phyloP scores from a whole-genome alignment of 805 yeast species.

The Cyberlindnera meyerae region DNA sequence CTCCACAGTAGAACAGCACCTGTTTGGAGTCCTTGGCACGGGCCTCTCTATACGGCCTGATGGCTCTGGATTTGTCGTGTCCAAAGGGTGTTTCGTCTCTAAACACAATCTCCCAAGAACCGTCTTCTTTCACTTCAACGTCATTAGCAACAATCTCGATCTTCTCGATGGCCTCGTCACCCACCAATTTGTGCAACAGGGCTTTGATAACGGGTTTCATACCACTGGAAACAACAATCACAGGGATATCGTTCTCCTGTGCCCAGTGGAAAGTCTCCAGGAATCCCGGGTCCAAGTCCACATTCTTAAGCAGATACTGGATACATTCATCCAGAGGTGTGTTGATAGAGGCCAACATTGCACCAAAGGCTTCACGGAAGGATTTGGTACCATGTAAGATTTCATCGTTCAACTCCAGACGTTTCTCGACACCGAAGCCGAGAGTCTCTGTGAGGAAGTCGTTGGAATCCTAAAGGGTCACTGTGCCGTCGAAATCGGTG shows the following conservation, averaged over 20 bases:
- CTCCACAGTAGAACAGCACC: constrained; percentile 87
- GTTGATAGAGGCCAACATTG: constrained; percentile 76
- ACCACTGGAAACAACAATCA: constrained; percentile 86
- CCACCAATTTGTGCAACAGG: constrained; percentile 67
- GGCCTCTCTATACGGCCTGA: constrained; percentile 39
- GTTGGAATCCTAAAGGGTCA: constrained; percentile 91
- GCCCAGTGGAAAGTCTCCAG: constrained; percentile 79
- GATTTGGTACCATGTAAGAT: constrained; percentile 63
- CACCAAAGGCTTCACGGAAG: constrained; percentile 78
- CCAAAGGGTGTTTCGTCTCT: constrained; percentile 87
- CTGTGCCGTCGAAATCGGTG: constrained; percentile 98
- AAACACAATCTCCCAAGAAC: constrained; percentile 79
- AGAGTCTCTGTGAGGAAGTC: constrained; percentile 84
- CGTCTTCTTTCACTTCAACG: constrained; percentile 50
- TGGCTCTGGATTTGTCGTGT: constrained; percentile 88
- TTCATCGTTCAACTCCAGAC: constrained; percentile 64
- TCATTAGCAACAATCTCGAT: constrained; percentile 82
- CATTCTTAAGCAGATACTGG: constrained; percentile 56
- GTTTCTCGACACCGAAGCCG: constrained; percentile 74
- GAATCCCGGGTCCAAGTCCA: constrained; percentile 88
- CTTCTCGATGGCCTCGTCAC: constrained; percentile 63
- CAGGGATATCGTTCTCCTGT: constrained; percentile 62
- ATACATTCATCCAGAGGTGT: constrained; percentile 81
- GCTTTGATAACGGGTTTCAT: constrained; percentile 90
- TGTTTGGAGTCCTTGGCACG: constrained; percentile 42